phyloP scores from a whole-genome alignment of 1,284 basidiomycete species.

The Malassezia brasiliensis region DNA sequence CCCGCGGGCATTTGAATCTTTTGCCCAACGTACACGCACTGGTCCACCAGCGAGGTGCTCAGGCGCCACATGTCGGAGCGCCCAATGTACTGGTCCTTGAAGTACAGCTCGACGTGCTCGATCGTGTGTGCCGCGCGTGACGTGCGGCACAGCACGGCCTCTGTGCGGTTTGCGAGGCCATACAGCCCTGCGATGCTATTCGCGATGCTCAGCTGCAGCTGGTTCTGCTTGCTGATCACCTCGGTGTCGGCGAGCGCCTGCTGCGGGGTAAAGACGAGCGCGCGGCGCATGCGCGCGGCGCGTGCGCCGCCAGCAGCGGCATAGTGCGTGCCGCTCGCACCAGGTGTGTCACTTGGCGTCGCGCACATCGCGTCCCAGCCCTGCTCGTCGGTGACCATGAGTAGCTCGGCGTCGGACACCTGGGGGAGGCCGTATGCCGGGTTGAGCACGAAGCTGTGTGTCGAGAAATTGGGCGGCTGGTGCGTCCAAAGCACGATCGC shows the following conservation, averaged over 20 bases:
- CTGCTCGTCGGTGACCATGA: slow-evolving; percentile 22
- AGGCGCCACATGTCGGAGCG: slow-evolving; percentile 48
- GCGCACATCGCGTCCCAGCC: background rate
- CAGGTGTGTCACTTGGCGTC: background rate
- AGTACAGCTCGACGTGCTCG: slow-evolving; percentile 47
- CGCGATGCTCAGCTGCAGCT: slow-evolving; percentile 40
- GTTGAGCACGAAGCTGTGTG: slow-evolving; percentile 40
- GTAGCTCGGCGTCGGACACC: slow-evolving; percentile 34
- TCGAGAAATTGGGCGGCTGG: slow-evolving; percentile 42
- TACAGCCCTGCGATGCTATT: slow-evolving; percentile 31
- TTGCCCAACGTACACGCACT: slow-evolving; percentile 47
- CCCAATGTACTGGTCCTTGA: slow-evolving; percentile 45
- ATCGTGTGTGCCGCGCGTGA: slow-evolving; percentile 28
- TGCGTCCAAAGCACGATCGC: slow-evolving; percentile 34
- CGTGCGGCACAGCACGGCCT: slow-evolving; percentile 32
- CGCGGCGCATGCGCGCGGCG: background rate
- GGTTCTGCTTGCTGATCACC: slow-evolving; percentile 23
- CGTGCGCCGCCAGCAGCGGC: background rate
- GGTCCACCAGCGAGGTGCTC: slow-evolving; percentile 34
- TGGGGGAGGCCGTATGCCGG: slow-evolving; percentile 32
- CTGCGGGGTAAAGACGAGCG: slow-evolving; percentile 32
- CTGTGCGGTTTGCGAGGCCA: slow-evolving; percentile 35
- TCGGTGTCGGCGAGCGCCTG: slow-evolving; percentile 33
- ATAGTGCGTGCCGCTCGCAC: background rate
- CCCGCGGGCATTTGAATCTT: slow-evolving; percentile 38